Base-by-base conservation (phyloP, 1,139 yeast genomes). In the Taphrina communis region DNA sequence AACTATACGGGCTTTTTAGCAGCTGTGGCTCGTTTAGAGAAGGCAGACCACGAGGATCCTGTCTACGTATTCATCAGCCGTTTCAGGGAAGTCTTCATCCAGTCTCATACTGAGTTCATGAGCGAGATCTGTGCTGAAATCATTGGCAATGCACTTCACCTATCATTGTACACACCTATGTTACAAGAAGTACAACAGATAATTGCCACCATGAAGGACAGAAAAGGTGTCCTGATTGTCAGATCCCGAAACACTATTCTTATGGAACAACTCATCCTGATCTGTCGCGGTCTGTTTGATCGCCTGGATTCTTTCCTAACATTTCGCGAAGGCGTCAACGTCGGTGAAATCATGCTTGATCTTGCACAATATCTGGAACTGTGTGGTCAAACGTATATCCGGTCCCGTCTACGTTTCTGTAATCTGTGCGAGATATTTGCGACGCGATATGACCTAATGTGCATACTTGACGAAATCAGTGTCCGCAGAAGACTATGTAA, bases 231-330 rank as follows among this genome's bases (percentile, higher is more conserved):
- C 6, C 39, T 58, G n/a, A 58, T 58, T n/a, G 52, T 58, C 53
- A 38, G 62, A 12, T 44, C 62, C 1, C 52, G 62, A 14, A 58
- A 31, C 53, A 58, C 62, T 11, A 46, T 42, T 21, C 41, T 58
- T 17, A 44, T 39, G 39, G 62, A 58, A n/a, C 62, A 58, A 21
- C 53, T 58, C 14, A 58, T 58, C 19, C n/a, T 58, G 42, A 58
- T 58, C 39, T 58, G 62, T 58, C 51, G 62, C 2, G 62, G 62
- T 25, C 62, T 58, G 14, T 58, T 58, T 14, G 62, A 58, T 14
- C 17, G 62, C 9, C 31, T 58, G 14, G 62, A 58, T 39, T 36
- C 62, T n/a, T 58, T 44, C 53, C 19, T 58, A 25, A 12, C 51
- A 17, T 42, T 58, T 6, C 51, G 42, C 11, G 62, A 58, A 17